Evolutionary conservation across 768 basidiomycete species (phyloP).

Genomic region (Dendrothele bispora): DNA sequence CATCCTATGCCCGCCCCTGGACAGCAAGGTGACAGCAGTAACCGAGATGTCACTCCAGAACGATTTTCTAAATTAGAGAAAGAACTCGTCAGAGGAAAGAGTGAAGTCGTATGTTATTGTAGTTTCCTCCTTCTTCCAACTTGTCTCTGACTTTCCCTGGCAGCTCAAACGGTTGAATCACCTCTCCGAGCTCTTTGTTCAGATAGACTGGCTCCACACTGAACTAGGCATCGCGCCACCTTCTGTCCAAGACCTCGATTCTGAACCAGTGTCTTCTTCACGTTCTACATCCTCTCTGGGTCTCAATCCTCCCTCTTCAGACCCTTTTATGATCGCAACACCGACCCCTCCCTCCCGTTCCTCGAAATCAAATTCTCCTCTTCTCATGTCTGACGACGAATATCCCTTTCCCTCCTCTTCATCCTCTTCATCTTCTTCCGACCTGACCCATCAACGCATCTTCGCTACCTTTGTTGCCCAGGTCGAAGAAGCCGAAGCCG

Average conservation of each 20-base stretch:
- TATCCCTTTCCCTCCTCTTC: slow-evolving; percentile 14
- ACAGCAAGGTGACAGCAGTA: slow-evolving; percentile 39
- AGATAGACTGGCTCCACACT: slow-evolving; percentile 80
- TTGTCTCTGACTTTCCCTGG: background rate
- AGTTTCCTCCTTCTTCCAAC: slow-evolving; percentile 1
- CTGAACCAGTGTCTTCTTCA: slow-evolving; percentile 28
- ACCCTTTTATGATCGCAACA: slow-evolving; percentile 38
- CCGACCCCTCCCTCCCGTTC: slow-evolving; percentile 51
- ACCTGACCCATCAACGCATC: slow-evolving; percentile 54
- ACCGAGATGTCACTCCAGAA: slow-evolving; percentile 77
- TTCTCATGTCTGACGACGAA: slow-evolving; percentile 37
- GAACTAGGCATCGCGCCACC: slow-evolving; percentile 79
- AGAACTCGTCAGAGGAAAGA: slow-evolving; percentile 80
- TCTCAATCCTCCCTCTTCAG: slow-evolving; percentile 21
- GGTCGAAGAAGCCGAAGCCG: slow-evolving; percentile 58
- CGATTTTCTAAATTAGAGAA: slow-evolving; percentile 80
- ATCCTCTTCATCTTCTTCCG: slow-evolving; percentile 20
- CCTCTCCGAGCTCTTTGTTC: slow-evolving; percentile 62
- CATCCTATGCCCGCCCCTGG: slow-evolving; percentile 44
- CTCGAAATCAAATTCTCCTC: slow-evolving; percentile 31
- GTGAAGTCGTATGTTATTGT: slow-evolving; percentile 81
- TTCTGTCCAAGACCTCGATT: slow-evolving; percentile 44
- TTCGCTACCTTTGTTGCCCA: slow-evolving; percentile 64
- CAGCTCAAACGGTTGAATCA: slow-evolving; percentile 69
- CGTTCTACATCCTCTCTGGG: slow-evolving; percentile 30